phyloP scores from a whole-genome alignment of 805 yeast genomes.

The Wilhelminamyces savonicus region DNA sequence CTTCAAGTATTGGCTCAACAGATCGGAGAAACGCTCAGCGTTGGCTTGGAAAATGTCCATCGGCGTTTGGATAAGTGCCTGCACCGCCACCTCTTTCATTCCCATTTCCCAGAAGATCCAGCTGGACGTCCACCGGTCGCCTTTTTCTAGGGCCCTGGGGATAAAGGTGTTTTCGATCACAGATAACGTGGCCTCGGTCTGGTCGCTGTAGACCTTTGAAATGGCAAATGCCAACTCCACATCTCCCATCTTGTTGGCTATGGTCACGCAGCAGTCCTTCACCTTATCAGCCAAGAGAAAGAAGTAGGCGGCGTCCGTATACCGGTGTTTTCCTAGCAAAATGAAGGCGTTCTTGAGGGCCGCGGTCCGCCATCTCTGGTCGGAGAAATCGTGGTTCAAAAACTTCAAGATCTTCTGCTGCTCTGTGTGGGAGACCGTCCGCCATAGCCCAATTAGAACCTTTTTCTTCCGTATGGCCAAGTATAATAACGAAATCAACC shows the following conservation, averaged over 20 bases:
- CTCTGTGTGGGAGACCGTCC: slow-evolving; percentile 70
- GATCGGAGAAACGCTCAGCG: slow-evolving; percentile 12
- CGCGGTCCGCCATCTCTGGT: slow-evolving; percentile 77
- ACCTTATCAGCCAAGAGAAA: slow-evolving; percentile 73
- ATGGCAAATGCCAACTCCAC: slow-evolving; percentile 72
- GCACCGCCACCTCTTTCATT: slow-evolving; percentile 41
- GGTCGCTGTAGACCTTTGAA: slow-evolving; percentile 60
- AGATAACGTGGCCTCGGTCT: slow-evolving; percentile 27
- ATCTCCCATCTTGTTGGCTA: slow-evolving; percentile 63
- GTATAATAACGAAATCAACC: slow-evolving; percentile 65
- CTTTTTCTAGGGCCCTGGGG: slow-evolving; percentile 51
- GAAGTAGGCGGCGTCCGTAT: slow-evolving; percentile 81
- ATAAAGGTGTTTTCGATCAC: slow-evolving; percentile 47
- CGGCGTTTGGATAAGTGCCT: slow-evolving; percentile 59
- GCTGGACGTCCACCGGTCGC: slow-evolving; percentile 76
- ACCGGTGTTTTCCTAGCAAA: slow-evolving; percentile 80
- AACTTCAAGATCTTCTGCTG: slow-evolving; percentile 77
- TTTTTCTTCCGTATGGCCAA: slow-evolving; percentile 74
- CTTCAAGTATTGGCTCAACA: background rate
- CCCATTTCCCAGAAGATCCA: slow-evolving; percentile 71
- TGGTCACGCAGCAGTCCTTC: slow-evolving; percentile 70
- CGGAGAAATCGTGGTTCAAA: slow-evolving; percentile 67
- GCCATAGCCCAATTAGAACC: slow-evolving; percentile 77
- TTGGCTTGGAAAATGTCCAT: slow-evolving; percentile 19
- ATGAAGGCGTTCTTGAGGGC: slow-evolving; percentile 93